A percentile compares a stretch with the other conserved stretches of the same genome.
Conservation (phyloP, 768 basidiomycete genomes). For the Pisolithus microcarpus region DNA sequence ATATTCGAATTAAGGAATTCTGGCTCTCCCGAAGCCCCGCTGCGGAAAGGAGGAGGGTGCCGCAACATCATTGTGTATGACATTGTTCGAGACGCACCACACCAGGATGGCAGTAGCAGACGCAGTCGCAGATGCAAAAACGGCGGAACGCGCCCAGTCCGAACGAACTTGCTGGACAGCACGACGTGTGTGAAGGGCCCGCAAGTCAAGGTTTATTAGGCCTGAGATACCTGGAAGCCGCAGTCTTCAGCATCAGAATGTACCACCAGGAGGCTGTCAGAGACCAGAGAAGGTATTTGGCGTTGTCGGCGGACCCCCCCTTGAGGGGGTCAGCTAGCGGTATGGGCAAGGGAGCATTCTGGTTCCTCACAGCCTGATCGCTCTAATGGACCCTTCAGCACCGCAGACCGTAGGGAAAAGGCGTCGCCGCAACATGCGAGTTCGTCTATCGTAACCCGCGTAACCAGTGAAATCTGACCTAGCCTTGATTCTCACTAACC, state of each 20-base stretch:
- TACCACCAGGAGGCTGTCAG: not conserved
- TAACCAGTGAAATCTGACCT: constrained; percentile 16
- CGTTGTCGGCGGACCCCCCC: not conserved
- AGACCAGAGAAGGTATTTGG: not conserved
- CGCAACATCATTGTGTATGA: constrained; percentile 31
- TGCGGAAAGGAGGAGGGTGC: constrained; percentile 3
- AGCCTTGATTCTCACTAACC: constrained; percentile 10
- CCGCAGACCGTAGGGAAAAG: constrained; percentile 44
- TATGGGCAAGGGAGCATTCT: too few relatives aligned
- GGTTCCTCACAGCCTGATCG: not conserved
- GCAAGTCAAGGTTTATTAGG: constrained; percentile 9
- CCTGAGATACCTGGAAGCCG: not conserved
- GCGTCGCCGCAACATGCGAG: constrained; percentile 70
- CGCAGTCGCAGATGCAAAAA: constrained; percentile 20
- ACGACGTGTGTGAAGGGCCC: constrained; percentile 21
- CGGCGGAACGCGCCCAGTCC: constrained; percentile 9
- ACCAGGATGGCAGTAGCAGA: constrained; percentile 24
- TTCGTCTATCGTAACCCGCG: constrained; percentile 40
- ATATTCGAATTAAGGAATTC: constrained; percentile 2
- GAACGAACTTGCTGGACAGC: constrained; percentile 11
- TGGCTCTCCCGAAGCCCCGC: not conserved
- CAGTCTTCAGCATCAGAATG: not conserved
- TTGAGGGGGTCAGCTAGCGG: not conserved
- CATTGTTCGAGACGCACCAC: constrained; percentile 32
- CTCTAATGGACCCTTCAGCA: constrained; percentile 25